A percentile compares a stretch with the other conserved stretches of the same genome.
phyloP scores from a whole-genome alignment of 345 rosid species.

The Lepidium africanum region DNA sequence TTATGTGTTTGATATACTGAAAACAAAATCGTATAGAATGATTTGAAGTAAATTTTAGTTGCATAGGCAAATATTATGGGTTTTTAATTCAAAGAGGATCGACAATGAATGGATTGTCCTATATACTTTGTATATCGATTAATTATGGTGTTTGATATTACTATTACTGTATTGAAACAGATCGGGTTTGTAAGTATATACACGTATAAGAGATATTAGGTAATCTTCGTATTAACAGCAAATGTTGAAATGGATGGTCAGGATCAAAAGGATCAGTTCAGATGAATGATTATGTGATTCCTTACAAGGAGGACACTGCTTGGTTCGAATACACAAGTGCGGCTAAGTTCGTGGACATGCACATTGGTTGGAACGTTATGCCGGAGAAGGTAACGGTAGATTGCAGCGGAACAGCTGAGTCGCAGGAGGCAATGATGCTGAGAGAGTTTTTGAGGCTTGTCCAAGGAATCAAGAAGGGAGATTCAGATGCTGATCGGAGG shows the following conservation, averaged over 20 bases:
- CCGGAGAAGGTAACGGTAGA: constrained; percentile 38
- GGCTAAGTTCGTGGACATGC: constrained; percentile 46
- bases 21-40: not conserved
- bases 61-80: too few relatives aligned
- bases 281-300: constrained; percentile 49
- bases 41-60: not conserved
- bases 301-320: constrained; percentile 45
- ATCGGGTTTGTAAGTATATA: not conserved
- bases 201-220: not conserved
- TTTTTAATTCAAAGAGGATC: too few relatives aligned
- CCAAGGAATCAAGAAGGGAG: constrained; percentile 21
- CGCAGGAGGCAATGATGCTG: constrained; percentile 66
- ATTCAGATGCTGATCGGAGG: constrained; percentile 26
- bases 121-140: too few relatives aligned
- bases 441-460: constrained; percentile 40
- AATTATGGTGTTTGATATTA: too few relatives aligned
- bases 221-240: not conserved
- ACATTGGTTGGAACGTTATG: constrained; percentile 55
- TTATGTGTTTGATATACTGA: not conserved
- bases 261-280: constrained; percentile 46
- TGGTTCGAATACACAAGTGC: constrained; percentile 37
- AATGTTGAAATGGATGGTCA: constrained; percentile 1
- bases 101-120: too few relatives aligned
- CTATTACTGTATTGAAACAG: too few relatives aligned
- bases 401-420: constrained; percentile 22